These are phyloP conservation scores for Rhododendron ovatum DNA, from an alignment of 148 eudicot genomes.

Conservation along the genomic window DNA sequence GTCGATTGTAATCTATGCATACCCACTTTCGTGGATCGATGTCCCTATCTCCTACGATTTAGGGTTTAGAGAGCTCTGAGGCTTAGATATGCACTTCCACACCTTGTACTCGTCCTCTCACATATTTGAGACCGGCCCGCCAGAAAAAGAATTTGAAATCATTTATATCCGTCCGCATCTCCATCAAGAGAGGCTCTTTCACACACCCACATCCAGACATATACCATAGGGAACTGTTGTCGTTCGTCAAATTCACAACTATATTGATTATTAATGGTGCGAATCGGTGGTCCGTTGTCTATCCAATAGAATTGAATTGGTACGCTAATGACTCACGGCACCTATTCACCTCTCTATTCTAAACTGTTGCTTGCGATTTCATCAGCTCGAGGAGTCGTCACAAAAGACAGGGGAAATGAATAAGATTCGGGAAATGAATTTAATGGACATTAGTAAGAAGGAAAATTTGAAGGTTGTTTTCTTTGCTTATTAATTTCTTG, in stretches of 20 bases:
- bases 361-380: background rate
- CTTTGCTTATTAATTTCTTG: background rate
- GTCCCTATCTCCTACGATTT: background rate
- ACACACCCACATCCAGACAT: too few relatives aligned
- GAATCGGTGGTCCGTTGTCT: background rate
- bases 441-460: constrained; percentile 47
- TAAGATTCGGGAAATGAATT: too few relatives aligned
- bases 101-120: background rate
- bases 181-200: background rate
- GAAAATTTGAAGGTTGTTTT: constrained; percentile 49
- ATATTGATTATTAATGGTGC: background rate
- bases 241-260: background rate
- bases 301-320: background rate
- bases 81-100: background rate
- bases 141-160: background rate
- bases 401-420: too few relatives aligned
- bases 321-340: background rate
- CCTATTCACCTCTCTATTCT: background rate
- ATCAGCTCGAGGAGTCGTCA: constrained; percentile 5
- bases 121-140: background rate
- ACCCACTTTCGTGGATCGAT: background rate
- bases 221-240: background rate
- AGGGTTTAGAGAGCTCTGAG: background rate
- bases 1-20: background rate
- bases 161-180: background rate